These are phyloP conservation scores for Urostyla sp. DNA, from an alignment of 73 alveolate genomes.

Conservation along the genomic window DNA sequence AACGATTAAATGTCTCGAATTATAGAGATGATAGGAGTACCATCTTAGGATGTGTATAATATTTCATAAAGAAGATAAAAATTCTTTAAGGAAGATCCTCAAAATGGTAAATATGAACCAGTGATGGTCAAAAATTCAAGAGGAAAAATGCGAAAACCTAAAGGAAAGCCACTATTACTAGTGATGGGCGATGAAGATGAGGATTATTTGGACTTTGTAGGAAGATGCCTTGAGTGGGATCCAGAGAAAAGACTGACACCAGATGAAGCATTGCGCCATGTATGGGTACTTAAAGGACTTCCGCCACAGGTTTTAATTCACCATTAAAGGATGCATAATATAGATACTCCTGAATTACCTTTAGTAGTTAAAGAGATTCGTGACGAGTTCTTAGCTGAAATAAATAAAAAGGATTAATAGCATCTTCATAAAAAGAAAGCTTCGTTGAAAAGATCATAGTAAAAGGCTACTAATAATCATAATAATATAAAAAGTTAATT, in stretches of 20 bases:
- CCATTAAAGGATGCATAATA: constrained; percentile 65
- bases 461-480: too few species aligned
- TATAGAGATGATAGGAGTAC: constrained; percentile 64
- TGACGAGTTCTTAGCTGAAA: constrained; percentile 29
- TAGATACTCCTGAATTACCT: constrained; percentile 60
- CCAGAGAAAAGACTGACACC: constrained; percentile 70
- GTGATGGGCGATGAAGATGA: constrained; percentile 80
- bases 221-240: constrained; percentile 62
- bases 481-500: too few species aligned
- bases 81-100: constrained; percentile 56
- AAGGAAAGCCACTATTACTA: constrained; percentile 66
- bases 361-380: constrained; percentile 18
- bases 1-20: constrained; percentile 62
- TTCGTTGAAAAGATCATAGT: too few species aligned
- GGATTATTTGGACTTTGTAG: constrained; percentile 72
- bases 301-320: constrained; percentile 67
- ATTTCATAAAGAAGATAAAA: constrained; percentile 29
- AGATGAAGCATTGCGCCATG: constrained; percentile 59
- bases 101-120: constrained; percentile 41
- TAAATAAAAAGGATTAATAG: neutral
- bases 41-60: constrained; percentile 59
- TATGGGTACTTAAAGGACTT: constrained; percentile 65
- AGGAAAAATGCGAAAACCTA: constrained; percentile 82
- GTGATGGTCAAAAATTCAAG: constrained; percentile 75
- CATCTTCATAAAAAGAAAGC: too few species aligned